These are phyloP conservation scores for Exsudoporus floridanus DNA, from an alignment of 1,284 basidiomycete species.

Conservation along the genomic window DNA sequence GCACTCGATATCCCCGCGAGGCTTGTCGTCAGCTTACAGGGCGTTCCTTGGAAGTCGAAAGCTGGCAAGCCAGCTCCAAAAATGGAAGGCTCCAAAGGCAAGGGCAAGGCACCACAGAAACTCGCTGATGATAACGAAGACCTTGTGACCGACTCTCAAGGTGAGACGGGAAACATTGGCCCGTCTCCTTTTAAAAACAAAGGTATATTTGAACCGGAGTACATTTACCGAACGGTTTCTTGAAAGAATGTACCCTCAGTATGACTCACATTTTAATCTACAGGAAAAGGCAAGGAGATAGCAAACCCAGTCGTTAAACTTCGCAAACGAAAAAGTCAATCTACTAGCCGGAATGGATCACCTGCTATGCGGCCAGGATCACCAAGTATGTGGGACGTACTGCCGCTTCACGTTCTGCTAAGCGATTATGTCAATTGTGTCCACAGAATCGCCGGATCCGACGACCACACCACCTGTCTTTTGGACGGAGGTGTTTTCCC, in stretches of 20 bases:
- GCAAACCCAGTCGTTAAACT: conserved; percentile 53
- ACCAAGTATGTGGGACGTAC: conserved; percentile 23
- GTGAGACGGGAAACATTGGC: conserved; percentile 42
- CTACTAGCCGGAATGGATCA: conserved; percentile 24
- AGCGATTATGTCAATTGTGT: conserved; percentile 27
- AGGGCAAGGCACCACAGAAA: conserved; percentile 32
- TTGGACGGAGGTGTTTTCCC: conserved; percentile 97
- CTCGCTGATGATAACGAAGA: conserved; percentile 28
- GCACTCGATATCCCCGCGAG: conserved; percentile 86
- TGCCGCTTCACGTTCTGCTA: conserved; percentile 10
- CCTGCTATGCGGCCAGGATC: conserved; percentile 14
- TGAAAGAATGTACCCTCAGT: not conserved
- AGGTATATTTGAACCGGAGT: conserved; percentile 21
- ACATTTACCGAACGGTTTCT: conserved; percentile 3
- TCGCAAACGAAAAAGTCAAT: conserved; percentile 52
- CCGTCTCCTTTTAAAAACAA: conserved; percentile 31
- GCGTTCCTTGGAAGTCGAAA: conserved; percentile 79
- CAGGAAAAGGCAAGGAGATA: conserved; percentile 55
- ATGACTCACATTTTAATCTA: conserved; percentile 12
- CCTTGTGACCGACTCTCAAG: conserved; percentile 22
- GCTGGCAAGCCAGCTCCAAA: conserved; percentile 49
- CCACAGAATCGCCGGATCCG: conserved; percentile 48
- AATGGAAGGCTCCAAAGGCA: conserved; percentile 34
- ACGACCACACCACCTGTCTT: conserved; percentile 80
- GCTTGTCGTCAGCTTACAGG: conserved; percentile 88